phyloP scores from a whole-genome alignment of 2,329 filamentous ascomycete species.

The Ambrosiella cleistominuta region DNA sequence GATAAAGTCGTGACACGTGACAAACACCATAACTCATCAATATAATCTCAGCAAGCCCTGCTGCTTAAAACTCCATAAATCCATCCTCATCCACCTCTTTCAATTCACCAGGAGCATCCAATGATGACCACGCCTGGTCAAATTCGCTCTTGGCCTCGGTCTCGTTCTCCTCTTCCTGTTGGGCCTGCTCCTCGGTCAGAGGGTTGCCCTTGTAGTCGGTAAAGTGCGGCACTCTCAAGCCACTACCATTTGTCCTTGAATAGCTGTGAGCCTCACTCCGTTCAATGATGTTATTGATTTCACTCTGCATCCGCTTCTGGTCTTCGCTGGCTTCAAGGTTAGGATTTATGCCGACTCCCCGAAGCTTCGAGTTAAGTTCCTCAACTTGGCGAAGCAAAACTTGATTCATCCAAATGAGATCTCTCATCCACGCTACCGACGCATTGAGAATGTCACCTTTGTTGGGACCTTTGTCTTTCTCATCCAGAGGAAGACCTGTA shows the following conservation, averaged over 20 bases:
- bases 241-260: slow-evolving; percentile 64
- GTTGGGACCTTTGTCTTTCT: slow-evolving; percentile 97
- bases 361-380: slow-evolving; percentile 60
- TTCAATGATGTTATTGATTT: slow-evolving; percentile 33
- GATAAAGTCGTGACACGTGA: background rate
- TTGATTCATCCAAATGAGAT: slow-evolving; percentile 92
- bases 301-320: slow-evolving; percentile 86
- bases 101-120: slow-evolving; percentile 26
- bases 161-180: background rate
- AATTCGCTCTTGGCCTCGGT: background rate
- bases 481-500: slow-evolving; percentile 78
- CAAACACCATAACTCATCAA: background rate
- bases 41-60: background rate
- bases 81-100: slow-evolving; percentile 84
- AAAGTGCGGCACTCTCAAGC: slow-evolving; percentile 78
- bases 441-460: slow-evolving; percentile 98
- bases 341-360: slow-evolving; percentile 54
- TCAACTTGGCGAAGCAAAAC: slow-evolving; percentile 84
- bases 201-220: slow-evolving; percentile 81
- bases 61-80: slow-evolving; percentile 52
- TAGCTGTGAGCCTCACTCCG: slow-evolving; percentile 35
- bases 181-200: slow-evolving; percentile 26
- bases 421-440: slow-evolving; percentile 88
- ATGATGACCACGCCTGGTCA: slow-evolving; percentile 12
- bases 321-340: slow-evolving; percentile 79